phyloP scores from a whole-genome alignment of 176 grass and related monocot species.

The Thalia dealbata region DNA sequence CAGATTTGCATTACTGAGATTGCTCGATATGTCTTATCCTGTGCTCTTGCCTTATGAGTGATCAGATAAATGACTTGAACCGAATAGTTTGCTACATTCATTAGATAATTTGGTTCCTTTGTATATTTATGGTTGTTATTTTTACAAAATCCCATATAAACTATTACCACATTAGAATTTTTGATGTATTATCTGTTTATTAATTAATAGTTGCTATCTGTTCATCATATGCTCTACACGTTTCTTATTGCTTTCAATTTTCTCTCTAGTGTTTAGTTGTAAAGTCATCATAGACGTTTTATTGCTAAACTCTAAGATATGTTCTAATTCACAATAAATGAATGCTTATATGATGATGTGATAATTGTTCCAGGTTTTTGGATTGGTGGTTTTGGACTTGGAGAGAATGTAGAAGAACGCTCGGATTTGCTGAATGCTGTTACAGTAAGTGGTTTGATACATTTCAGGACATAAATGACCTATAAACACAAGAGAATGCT shows the following conservation, averaged over 20 bases:
- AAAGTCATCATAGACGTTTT: neutral
- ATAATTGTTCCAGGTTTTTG: slow-evolving; percentile 53
- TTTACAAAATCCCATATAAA: neutral
- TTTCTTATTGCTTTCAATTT: too few species aligned
- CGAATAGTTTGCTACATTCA: neutral
- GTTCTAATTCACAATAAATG: neutral
- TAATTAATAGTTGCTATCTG: neutral
- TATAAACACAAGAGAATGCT: neutral
- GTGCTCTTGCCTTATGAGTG: too few species aligned
- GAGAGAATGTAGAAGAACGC: slow-evolving; percentile 73
- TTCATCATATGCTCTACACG: neutral
- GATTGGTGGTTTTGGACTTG: slow-evolving; percentile 90
- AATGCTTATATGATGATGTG: neutral
- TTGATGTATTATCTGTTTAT: neutral
- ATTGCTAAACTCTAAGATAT: neutral
- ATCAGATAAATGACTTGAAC: too few species aligned
- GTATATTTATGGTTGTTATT: neutral
- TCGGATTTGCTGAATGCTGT: slow-evolving; percentile 60
- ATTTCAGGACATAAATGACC: neutral
- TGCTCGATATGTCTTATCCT: too few species aligned
- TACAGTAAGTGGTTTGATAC: slow-evolving; percentile 28
- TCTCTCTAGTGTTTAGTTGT: neutral
- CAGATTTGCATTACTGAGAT: too few species aligned
- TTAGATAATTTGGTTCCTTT: neutral
- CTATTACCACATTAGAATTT: neutral